phyloP scores from a whole-genome alignment of 2,329 filamentous ascomycete species.

The Pyrenophora tritici-repentis region DNA sequence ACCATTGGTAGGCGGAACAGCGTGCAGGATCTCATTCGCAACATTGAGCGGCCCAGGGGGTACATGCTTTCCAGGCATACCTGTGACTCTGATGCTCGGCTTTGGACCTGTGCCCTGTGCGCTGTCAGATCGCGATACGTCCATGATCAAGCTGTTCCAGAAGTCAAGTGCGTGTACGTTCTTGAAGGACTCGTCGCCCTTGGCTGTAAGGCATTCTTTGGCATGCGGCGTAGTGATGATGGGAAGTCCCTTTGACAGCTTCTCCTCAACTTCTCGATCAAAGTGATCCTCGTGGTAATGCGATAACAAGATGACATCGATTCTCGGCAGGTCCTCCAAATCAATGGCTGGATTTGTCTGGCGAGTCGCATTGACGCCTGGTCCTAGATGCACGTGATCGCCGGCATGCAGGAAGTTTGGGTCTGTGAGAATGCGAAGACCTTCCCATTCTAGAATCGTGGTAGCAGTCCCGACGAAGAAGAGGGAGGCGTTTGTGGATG shows the following conservation, averaged over 20 bases:
- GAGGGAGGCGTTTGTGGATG: conserved; percentile 51
- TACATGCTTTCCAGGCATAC: conserved; percentile 69
- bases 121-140: conserved; percentile 42
- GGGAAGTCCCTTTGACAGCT: conserved; percentile 59
- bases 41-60: conserved; percentile 51
- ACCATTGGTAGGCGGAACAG: conserved; percentile 68
- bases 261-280: conserved; percentile 58
- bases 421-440: conserved; percentile 60
- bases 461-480: conserved; percentile 64
- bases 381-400: conserved; percentile 69
- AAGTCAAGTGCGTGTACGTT: conserved; percentile 61
- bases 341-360: conserved; percentile 65
- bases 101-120: conserved; percentile 17
- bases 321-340: conserved; percentile 61
- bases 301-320: conserved; percentile 65
- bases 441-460: conserved; percentile 60
- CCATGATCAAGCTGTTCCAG: conserved; percentile 59
- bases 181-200: conserved; percentile 58
- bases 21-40: conserved; percentile 55
- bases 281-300: conserved; percentile 69
- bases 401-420: conserved; percentile 65
- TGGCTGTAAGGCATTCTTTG: conserved; percentile 55
- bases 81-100: conserved; percentile 62
- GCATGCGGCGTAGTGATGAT: conserved; percentile 70
- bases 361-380: conserved; percentile 62